phyloP scores from a whole-genome alignment of 176 grass and related monocot genomes.

The Canna indica region DNA sequence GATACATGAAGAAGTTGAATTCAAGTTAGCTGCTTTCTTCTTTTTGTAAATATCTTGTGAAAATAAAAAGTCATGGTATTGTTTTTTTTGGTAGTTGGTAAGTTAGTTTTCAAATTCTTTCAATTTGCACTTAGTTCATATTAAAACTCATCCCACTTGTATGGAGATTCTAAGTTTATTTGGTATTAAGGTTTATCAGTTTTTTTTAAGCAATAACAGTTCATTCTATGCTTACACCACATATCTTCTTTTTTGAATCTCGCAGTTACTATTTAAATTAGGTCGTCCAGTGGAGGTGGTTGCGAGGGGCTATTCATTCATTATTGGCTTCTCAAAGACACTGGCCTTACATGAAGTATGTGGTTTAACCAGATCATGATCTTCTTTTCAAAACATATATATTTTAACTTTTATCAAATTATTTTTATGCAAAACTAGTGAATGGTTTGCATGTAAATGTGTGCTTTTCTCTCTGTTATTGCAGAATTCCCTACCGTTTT shows the following conservation, averaged over 20 bases:
- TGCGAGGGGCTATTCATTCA: slow-evolving; percentile 80
- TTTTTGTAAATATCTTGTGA: background rate
- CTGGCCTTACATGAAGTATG: slow-evolving; percentile 74
- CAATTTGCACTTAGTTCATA: background rate
- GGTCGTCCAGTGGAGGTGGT: slow-evolving; percentile 72
- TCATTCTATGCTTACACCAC: background rate
- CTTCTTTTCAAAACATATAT: background rate
- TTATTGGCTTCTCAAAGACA: slow-evolving; percentile 89
- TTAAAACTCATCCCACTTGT: background rate
- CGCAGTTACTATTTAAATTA: slow-evolving; percentile 92
- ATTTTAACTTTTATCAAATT: background rate
- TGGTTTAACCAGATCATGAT: background rate
- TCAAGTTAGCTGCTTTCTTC: background rate
- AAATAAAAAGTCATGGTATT: background rate
- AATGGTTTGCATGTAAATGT: slow-evolving; percentile 15
- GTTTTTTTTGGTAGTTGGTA: background rate
- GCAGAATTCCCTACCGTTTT: slow-evolving; percentile 87
- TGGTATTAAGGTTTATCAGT: background rate
- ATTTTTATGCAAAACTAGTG: background rate
- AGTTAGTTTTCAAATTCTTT: background rate
- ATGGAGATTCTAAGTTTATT: background rate
- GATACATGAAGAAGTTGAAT: background rate
- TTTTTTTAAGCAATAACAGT: background rate
- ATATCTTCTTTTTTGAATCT: slow-evolving; percentile 22
- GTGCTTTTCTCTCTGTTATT: slow-evolving; percentile 21